phyloP scores from a whole-genome alignment of 371 early-diverging fungal species.

The Rhizopus stolonifer region DNA sequence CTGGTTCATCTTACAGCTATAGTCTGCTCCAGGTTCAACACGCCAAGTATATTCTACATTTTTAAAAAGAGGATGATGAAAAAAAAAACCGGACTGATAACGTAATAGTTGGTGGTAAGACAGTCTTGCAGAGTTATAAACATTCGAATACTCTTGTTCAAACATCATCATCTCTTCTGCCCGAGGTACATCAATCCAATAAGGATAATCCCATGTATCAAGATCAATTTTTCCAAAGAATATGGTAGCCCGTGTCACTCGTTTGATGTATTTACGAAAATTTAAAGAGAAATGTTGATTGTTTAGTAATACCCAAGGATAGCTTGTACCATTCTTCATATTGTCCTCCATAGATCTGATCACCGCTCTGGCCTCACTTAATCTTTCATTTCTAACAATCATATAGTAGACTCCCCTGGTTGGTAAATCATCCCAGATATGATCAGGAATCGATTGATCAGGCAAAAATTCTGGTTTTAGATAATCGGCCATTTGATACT shows the following conservation, averaged over 20 bases:
- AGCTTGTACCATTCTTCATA: slow-evolving; percentile 41
- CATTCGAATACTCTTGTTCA: slow-evolving; percentile 12
- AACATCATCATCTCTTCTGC: slow-evolving; percentile 25
- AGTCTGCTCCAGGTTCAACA: slow-evolving; percentile 89
- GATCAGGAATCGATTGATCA: slow-evolving; percentile 14
- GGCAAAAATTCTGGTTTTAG: slow-evolving; percentile 1
- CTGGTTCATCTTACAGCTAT: slow-evolving; percentile 79
- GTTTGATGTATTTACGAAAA: slow-evolving; percentile 27
- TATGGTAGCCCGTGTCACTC: slow-evolving; percentile 26
- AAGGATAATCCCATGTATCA: slow-evolving; percentile 45
- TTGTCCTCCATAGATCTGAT: slow-evolving; percentile 48
- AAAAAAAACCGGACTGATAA: slow-evolving; percentile 88
- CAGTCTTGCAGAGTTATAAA: slow-evolving; percentile 23
- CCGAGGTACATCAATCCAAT: slow-evolving; percentile 32
- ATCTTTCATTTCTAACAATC: slow-evolving; percentile 34
- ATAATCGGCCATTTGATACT: slow-evolving; percentile 9
- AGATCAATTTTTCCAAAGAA: slow-evolving; percentile 47
- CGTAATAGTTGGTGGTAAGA: slow-evolving; percentile 31
- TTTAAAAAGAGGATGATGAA: slow-evolving; percentile 72
- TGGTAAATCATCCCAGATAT: slow-evolving; percentile 29
- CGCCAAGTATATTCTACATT: slow-evolving; percentile 93
- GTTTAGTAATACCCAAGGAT: slow-evolving; percentile 53
- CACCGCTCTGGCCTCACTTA: slow-evolving; percentile 30
- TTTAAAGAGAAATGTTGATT: slow-evolving; percentile 35
- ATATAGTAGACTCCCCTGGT: slow-evolving; percentile 42